phyloP scores from a whole-genome alignment of 192 early-diverging fungal species.

The Backusella circina region DNA sequence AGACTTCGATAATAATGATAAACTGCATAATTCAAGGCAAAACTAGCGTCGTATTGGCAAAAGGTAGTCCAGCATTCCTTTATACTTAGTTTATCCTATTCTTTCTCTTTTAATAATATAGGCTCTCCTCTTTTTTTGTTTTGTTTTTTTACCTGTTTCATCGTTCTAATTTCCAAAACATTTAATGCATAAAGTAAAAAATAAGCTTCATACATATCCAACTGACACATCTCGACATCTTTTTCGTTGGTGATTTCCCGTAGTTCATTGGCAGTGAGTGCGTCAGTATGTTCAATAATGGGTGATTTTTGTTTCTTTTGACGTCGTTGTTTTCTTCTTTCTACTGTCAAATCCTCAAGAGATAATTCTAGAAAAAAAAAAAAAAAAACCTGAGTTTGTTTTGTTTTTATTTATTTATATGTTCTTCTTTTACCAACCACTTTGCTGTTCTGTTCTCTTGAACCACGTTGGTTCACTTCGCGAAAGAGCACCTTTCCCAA shows the following conservation, averaged over 20 bases:
- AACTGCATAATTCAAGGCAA: constrained; percentile 66
- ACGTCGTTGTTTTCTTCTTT: constrained; percentile 23
- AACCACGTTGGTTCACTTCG: constrained; percentile 78
- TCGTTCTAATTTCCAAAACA: constrained; percentile 41
- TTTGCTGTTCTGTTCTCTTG: constrained; percentile 10
- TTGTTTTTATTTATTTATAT: too few species aligned
- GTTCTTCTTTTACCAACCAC: not conserved
- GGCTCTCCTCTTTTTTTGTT: not conserved
- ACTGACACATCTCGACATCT: constrained; percentile 60
- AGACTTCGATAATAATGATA: constrained; percentile 81
- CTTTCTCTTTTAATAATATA: not conserved
- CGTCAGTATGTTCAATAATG: not conserved
- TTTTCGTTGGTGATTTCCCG: not conserved
- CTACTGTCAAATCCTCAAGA: constrained; percentile 40
- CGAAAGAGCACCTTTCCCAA: constrained; percentile 55
- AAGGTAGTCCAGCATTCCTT: constrained; percentile 7
- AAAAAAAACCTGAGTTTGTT: too few species aligned
- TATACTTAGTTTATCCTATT: not conserved
- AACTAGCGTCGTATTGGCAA: constrained; percentile 14
- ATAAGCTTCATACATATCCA: constrained; percentile 70
- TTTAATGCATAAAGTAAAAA: constrained; percentile 64
- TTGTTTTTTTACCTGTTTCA: not conserved
- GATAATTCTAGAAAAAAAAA: not conserved
- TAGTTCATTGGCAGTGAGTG: not conserved
- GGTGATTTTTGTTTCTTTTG: not conserved